These are phyloP conservation scores for Gynostemma pentaphyllum DNA, from an alignment of 306 rosid species.

Conservation along the genomic window DNA sequence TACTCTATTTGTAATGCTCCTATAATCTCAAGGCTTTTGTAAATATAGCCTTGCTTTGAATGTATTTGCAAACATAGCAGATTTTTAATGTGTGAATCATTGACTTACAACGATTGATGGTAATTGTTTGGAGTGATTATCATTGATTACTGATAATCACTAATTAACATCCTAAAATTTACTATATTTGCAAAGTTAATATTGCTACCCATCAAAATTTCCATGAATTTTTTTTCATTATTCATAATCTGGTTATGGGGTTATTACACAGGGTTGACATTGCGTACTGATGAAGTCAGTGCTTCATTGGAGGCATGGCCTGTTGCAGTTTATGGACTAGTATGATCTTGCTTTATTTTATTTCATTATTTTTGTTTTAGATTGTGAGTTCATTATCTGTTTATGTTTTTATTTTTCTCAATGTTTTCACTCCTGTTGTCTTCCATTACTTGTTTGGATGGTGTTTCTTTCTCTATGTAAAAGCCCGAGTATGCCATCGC, in stretches of 20 bases:
- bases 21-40: no score
- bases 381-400: slow-evolving; percentile 13
- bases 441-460: not conserved
- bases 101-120: no score
- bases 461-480: not conserved
- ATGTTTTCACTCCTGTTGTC: not conserved
- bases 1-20: no score
- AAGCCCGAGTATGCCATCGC: not conserved
- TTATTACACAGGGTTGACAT: slow-evolving; percentile 48
- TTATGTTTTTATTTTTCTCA: not conserved
- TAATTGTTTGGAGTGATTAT: no score
- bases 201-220: no score
- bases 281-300: slow-evolving; percentile 66
- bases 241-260: not conserved
- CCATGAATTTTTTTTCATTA: no score
- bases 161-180: no score
- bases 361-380: slow-evolving; percentile 14
- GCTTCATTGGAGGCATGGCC: slow-evolving; percentile 90
- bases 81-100: no score
- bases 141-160: no score
- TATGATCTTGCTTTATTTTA: slow-evolving; percentile 38
- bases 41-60: no score
- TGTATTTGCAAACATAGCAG: no score
- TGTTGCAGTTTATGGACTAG: slow-evolving; percentile 80
- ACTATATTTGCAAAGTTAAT: no score